Evolutionary conservation across 345 rosid species (phyloP), one percentile per base, ranked within the genome.

Genomic region (Citrus hindsii): DNA sequence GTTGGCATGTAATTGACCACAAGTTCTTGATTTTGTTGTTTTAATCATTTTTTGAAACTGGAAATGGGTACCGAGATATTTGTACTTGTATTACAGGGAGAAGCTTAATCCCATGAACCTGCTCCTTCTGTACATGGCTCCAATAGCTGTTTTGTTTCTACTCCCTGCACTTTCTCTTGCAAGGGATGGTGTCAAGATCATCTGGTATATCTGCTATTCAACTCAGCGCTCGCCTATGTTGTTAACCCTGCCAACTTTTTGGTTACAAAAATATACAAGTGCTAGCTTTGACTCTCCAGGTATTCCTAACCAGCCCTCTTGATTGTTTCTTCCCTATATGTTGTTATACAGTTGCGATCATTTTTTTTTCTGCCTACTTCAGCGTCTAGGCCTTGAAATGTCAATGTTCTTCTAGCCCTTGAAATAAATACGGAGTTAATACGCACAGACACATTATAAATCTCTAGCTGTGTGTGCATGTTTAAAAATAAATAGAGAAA

Each of bases 91-190:
- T 82, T 86, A 13, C 77, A 94, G 99, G 92, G 99, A 97, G 89
- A 94, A 94, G 91, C 91, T 97, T 75, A 93, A 94, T 88, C 93
- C 99, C 33, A 94, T 94, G 98, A 94, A 97, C 81, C 38, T 33
- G 37, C 94, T 97, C 19, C 96, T 97, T 59, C 89, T 97, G 5
- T 97, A 97, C 88, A 97, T 97, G 99, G 98, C 98, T 79, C 99
- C 99, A 0, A 85, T 97, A 76, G 99, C 99, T 25, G 99, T 97
- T 13, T 92, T 92, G 33, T 88, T 93, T 74, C 91, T 94, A 65
- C 93, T 97, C 8, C 98, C 99, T 7, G 96, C 96, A 2, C 87
- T 97, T 67, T 96, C 99, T 64, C 98, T 97, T 75, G 98, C 99
- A 16, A 88, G 99, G 86, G 97, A n/a, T n/a, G n/a, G n/a, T n/a